Percentiles rank a stretch among this genome's conserved stretches.
Evolutionary conservation across 129 eudicot species (phyloP).

Genomic region (Tagetes patula): DNA sequence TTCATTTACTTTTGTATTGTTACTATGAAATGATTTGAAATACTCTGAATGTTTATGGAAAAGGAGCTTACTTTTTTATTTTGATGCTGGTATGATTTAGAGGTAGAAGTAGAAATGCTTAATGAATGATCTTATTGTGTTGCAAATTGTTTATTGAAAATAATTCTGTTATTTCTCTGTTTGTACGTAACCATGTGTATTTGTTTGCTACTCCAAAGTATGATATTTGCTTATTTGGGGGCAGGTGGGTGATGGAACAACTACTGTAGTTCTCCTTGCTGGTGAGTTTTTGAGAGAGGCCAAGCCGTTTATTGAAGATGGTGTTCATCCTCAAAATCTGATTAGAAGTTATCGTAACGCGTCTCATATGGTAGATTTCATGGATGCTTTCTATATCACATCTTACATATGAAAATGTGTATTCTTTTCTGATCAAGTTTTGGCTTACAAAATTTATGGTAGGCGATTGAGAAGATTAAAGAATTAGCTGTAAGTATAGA

Average conservation of each 20-base stretch:
- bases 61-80: too few relatives aligned
- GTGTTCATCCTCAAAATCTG: slow-evolving; percentile 96
- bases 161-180: not conserved
- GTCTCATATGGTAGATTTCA: slow-evolving; percentile 53
- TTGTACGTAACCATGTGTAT: not conserved
- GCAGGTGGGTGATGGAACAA: slow-evolving; percentile 99
- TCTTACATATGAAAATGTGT: not conserved
- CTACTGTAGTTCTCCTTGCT: slow-evolving; percentile 94
- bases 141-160: too few relatives aligned
- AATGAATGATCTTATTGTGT: not conserved
- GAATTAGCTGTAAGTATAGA: slow-evolving; percentile 87
- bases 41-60: too few relatives aligned
- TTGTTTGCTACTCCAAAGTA: not conserved
- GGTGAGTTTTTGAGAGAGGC: slow-evolving; percentile 98
- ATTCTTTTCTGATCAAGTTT: slow-evolving; percentile 1
- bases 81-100: not conserved
- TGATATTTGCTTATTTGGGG: slow-evolving; percentile 13
- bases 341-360: slow-evolving; percentile 81
- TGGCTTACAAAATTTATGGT: not conserved
- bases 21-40: not conserved
- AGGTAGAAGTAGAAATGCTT: not conserved
- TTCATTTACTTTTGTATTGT: not conserved
- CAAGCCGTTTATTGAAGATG: slow-evolving; percentile 93
- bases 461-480: slow-evolving; percentile 89
- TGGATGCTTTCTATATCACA: not conserved